Evolutionary conservation across 768 basidiomycete genomes (phyloP).

Genomic region (Termitomyces eurrhizus): DNA sequence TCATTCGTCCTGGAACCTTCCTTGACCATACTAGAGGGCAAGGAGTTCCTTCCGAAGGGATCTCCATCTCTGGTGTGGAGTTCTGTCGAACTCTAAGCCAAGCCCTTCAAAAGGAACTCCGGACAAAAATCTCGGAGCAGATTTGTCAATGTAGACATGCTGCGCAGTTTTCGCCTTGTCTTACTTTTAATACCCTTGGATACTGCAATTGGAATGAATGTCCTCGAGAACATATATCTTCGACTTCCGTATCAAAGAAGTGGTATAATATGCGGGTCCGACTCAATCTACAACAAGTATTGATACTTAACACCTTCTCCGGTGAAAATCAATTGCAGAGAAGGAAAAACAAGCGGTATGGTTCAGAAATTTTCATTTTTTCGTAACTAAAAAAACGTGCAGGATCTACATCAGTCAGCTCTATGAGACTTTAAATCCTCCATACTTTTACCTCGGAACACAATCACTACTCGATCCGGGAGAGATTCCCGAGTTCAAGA

Average conservation of each 20-base stretch:
- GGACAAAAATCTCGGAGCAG: slow-evolving; percentile 25
- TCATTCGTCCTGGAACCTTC: slow-evolving; percentile 23
- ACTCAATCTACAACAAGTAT: slow-evolving; percentile 46
- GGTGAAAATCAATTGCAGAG: slow-evolving; percentile 8
- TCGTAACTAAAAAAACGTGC: neutral
- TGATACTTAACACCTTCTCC: slow-evolving; percentile 32
- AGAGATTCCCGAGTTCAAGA: slow-evolving; percentile 35
- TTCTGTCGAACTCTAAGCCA: slow-evolving; percentile 21
- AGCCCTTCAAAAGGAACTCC: slow-evolving; percentile 24
- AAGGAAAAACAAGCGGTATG: slow-evolving; percentile 19
- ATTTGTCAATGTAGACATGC: slow-evolving; percentile 27
- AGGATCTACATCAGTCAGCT: slow-evolving; percentile 46
- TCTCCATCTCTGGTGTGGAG: slow-evolving; percentile 14
- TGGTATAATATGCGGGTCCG: slow-evolving; percentile 38
- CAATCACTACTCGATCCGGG: slow-evolving; percentile 28
- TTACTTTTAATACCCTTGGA: slow-evolving; percentile 26
- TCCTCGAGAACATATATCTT: slow-evolving; percentile 30
- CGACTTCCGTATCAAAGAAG: slow-evolving; percentile 12
- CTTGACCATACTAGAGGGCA: slow-evolving; percentile 11
- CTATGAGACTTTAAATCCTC: slow-evolving; percentile 48
- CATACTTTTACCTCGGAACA: slow-evolving; percentile 43
- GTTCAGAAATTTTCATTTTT: neutral
- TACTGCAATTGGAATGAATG: slow-evolving; percentile 32
- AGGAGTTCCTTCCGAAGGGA: neutral
- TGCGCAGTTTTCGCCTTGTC: slow-evolving; percentile 35